These are phyloP conservation scores for Suillus plorans DNA, from an alignment of 768 basidiomycete species.

Conservation along the genomic window DNA sequence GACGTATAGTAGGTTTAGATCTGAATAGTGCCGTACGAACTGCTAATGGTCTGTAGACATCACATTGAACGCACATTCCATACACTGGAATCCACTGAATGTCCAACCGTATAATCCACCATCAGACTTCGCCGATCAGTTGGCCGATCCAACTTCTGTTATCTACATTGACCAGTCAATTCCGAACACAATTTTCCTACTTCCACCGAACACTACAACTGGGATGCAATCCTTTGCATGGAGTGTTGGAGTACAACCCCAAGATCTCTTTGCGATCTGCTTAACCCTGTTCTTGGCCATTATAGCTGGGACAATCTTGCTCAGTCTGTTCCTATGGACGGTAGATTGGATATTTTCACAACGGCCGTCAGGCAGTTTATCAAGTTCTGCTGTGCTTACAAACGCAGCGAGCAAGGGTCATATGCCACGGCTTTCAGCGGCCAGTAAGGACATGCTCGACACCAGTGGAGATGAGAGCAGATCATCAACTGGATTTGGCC, in stretches of 20 bases:
- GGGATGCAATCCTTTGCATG: slow-evolving; percentile 87
- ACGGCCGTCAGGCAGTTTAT: slow-evolving; percentile 19
- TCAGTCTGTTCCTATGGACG: slow-evolving; percentile 73
- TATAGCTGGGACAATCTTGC: slow-evolving; percentile 63
- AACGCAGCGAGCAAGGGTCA: slow-evolving; percentile 22
- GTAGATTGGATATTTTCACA: slow-evolving; percentile 54
- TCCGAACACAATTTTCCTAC: slow-evolving; percentile 73
- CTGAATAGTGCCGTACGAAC: slow-evolving; percentile 14
- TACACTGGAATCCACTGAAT: slow-evolving; percentile 69
- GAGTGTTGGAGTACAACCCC: slow-evolving; percentile 76
- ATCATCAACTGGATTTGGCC: slow-evolving; percentile 26
- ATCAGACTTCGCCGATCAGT: slow-evolving; percentile 68
- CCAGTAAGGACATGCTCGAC: slow-evolving; percentile 55
- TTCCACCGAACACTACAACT: slow-evolving; percentile 52
- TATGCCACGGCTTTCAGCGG: slow-evolving; percentile 41
- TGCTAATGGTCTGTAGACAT: slow-evolving; percentile 52
- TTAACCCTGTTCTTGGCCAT: slow-evolving; percentile 82
- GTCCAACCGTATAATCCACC: slow-evolving; percentile 62
- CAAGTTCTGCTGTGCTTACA: slow-evolving; percentile 19
- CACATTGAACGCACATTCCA: slow-evolving; percentile 55
- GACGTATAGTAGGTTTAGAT: slow-evolving; percentile 56
- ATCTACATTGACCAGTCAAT: slow-evolving; percentile 70
- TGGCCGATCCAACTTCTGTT: slow-evolving; percentile 67
- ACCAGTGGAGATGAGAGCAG: slow-evolving; percentile 29
- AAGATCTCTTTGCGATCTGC: slow-evolving; percentile 81